Base-by-base conservation (phyloP, 2,329 filamentous ascomycete genomes). In the Huntiella moniliformis region DNA sequence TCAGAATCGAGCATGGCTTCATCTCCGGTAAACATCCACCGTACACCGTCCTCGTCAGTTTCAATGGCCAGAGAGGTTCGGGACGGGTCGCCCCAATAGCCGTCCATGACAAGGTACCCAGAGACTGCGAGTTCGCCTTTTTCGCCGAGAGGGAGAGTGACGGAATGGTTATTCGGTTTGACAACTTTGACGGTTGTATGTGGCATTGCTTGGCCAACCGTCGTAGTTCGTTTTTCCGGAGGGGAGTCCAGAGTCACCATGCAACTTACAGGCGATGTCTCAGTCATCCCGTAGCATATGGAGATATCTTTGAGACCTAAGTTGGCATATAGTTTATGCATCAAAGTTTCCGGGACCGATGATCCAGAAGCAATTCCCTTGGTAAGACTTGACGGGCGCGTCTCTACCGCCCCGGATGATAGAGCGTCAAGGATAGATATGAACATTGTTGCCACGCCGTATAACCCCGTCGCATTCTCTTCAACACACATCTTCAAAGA, bases 231-330 rank as follows among this genome's bases (percentile, higher is more conserved):
- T 60, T 81, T 82, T 34, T 71, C 70, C 2, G 84, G 65, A 0
- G 83, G 77, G 56, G 94, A 86, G 13, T 72, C 62, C 0, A 83
- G 87, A 0, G 74, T 67, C 0, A 87, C 94, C 86, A 94, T 94
- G 52, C 73, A 74, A 66, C 73, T 68, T 55, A 84, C 81, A 36
- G 81, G 81, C 42, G 69, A 72, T 1, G 87, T 95, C 62, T 95
- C 87, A 1, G 87, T 95, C 86, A 93, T 93, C 51, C 87, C 87
- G 60, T 95, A 96, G 66, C 87, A 94, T 52, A 94, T 95, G 0
- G 87, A 88, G 16, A 96, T 63, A 47, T 93, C 82, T 0, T 70
- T 73, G 13, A 96, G 65, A 42, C 91, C 91, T 6, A 96, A 67
- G 1, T 66, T 69, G 17, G 69, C 68, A 58, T 88, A 81, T 5